These are phyloP conservation scores for Cercophora newfieldiana DNA, from an alignment of 495 filamentous ascomycete species.

Conservation along the genomic window DNA sequence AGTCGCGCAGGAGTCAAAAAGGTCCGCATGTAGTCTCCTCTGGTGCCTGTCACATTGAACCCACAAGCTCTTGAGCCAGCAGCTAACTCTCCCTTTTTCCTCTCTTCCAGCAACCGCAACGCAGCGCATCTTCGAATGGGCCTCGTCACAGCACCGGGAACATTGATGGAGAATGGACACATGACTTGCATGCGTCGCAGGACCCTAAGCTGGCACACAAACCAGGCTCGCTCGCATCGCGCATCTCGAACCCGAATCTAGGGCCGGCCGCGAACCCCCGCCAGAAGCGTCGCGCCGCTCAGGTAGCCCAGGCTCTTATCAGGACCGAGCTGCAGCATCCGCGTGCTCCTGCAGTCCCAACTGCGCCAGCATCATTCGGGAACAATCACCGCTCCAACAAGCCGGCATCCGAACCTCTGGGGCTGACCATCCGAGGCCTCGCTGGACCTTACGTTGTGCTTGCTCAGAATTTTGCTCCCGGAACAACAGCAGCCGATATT, in stretches of 20 bases:
- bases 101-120: slow-evolving; percentile 18
- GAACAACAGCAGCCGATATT: slow-evolving; percentile 93
- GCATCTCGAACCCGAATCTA: slow-evolving; percentile 43
- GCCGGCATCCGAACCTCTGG: slow-evolving; percentile 27
- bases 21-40: slow-evolving; percentile 44
- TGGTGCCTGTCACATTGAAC: background rate
- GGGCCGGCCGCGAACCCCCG: slow-evolving; percentile 25
- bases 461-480: slow-evolving; percentile 85
- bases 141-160: slow-evolving; percentile 39
- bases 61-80: slow-evolving; percentile 1
- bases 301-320: slow-evolving; percentile 34
- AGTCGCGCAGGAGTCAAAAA: slow-evolving; percentile 75
- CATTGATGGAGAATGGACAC: slow-evolving; percentile 58
- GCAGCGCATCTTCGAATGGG: slow-evolving; percentile 20
- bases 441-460: slow-evolving; percentile 82
- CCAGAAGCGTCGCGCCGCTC: slow-evolving; percentile 35
- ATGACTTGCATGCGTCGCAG: slow-evolving; percentile 50
- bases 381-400: background rate
- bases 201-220: slow-evolving; percentile 37
- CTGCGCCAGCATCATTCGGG: slow-evolving; percentile 16
- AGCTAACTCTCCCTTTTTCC: no score
- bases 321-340: slow-evolving; percentile 30
- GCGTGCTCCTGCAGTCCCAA: slow-evolving; percentile 20
- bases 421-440: slow-evolving; percentile 75
- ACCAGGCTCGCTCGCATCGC: slow-evolving; percentile 43